Evolutionary conservation across 768 basidiomycete species (phyloP).

Genomic region (Leccinum disarticulatum): DNA sequence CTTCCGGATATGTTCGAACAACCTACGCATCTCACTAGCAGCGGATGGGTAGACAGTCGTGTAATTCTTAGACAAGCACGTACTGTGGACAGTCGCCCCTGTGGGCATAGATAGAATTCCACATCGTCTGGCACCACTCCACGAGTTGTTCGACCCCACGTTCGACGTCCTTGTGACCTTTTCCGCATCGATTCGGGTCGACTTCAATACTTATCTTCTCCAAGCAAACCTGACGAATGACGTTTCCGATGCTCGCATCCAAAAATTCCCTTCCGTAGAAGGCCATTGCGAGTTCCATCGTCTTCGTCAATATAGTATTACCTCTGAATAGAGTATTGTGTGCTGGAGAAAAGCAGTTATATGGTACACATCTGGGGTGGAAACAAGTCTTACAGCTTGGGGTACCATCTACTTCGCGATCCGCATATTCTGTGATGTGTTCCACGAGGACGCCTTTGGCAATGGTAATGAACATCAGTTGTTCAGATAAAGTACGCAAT

Average conservation of each 20-base stretch:
- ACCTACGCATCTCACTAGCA: constrained; percentile 64
- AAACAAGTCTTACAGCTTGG: constrained; percentile 53
- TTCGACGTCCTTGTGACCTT: constrained; percentile 59
- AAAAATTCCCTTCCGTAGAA: constrained; percentile 80
- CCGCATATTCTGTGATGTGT: constrained; percentile 68
- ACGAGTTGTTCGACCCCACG: constrained; percentile 68
- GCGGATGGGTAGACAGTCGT: constrained; percentile 5
- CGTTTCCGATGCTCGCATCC: constrained; percentile 72
- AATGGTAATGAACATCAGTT: constrained; percentile 68
- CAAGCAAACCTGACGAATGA: constrained; percentile 65
- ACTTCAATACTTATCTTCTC: constrained; percentile 83
- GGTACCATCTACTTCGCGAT: constrained; percentile 69
- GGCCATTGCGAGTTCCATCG: constrained; percentile 78
- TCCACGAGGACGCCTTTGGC: constrained; percentile 64
- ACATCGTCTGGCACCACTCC: constrained; percentile 77
- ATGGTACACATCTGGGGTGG: neutral
- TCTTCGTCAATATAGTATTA: constrained; percentile 67
- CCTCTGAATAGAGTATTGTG: constrained; percentile 75
- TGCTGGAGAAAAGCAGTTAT: constrained; percentile 40
- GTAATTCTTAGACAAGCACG: constrained; percentile 29
- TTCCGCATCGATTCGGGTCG: constrained; percentile 68
- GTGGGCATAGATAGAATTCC: constrained; percentile 77
- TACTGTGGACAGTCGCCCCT: constrained; percentile 74
- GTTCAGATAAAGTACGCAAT: constrained; percentile 58
- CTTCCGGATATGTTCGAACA: constrained; percentile 69